These are phyloP conservation scores for Amniculicola lignicola DNA, from an alignment of 495 filamentous ascomycete species.

Conservation along the genomic window DNA sequence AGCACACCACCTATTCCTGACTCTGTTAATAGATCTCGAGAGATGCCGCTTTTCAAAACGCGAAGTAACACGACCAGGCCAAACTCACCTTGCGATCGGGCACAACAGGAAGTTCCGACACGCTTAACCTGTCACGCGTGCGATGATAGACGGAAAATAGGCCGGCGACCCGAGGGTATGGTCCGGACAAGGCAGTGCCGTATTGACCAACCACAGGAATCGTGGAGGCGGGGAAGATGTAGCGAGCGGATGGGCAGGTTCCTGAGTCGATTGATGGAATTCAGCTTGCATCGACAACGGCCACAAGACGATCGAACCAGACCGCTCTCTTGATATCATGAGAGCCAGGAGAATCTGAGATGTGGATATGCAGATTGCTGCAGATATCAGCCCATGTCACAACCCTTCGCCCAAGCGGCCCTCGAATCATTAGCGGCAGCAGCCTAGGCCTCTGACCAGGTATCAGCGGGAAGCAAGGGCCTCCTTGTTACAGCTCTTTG, in stretches of 20 bases:
- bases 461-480: conserved; percentile 33
- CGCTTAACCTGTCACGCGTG: conserved; percentile 17
- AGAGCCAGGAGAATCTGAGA: conserved; percentile 1
- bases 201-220: conserved; percentile 9
- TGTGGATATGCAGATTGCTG: conserved; percentile 9
- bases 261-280: conserved; percentile 8
- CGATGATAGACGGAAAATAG: conserved; percentile 14
- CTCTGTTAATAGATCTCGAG: background rate
- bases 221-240: conserved; percentile 2
- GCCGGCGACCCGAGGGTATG: conserved; percentile 22
- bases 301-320: conserved; percentile 1
- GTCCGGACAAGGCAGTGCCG: conserved; percentile 21
- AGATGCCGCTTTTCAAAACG: conserved; percentile 8
- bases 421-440: conserved; percentile 15
- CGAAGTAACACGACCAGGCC: conserved; percentile 18
- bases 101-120: conserved; percentile 18
- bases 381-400: conserved; percentile 27
- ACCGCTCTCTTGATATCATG: conserved; percentile 12
- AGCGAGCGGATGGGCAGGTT: too few relatives aligned
- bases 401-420: conserved; percentile 23
- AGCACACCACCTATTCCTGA: background rate
- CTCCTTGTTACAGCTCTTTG: conserved; percentile 24
- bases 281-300: conserved; percentile 1
- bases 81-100: background rate
- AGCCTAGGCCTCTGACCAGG: conserved; percentile 20